Conservation (phyloP, 73 alveolate genomes). For the Uronychia setigera region DNA sequence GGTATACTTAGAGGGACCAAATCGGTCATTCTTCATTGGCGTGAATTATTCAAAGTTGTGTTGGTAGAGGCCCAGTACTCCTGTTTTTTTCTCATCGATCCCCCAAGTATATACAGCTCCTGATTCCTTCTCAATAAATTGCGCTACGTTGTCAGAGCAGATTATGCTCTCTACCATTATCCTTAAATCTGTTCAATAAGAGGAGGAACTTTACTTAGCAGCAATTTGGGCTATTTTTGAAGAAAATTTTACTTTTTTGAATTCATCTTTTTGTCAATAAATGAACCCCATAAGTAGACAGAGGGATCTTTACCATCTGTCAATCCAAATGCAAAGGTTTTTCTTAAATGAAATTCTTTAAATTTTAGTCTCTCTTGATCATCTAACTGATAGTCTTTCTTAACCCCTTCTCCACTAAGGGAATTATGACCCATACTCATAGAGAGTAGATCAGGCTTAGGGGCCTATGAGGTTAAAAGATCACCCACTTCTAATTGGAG, state of each 20-base stretch:
- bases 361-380: too few relatives aligned
- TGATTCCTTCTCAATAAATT: neutral
- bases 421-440: neutral
- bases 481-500: too few relatives aligned
- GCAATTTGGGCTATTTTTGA: neutral
- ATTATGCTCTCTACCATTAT: neutral
- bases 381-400: too few relatives aligned
- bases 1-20: neutral
- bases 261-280: neutral
- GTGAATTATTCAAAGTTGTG: neutral
- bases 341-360: neutral
- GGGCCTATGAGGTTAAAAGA: too few relatives aligned
- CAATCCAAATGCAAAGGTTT: neutral
- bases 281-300: neutral
- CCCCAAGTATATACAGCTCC: neutral
- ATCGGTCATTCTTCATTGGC: neutral
- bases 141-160: neutral
- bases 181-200: neutral
- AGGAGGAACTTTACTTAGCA: neutral
- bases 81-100: neutral
- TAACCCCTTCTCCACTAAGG: neutral
- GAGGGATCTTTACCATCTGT: neutral
- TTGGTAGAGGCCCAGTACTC: neutral
- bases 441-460: too few relatives aligned
- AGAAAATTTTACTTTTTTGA: neutral